Conservation (phyloP, 2,329 filamentous ascomycete genomes). For the Pezicula carpinea region DNA sequence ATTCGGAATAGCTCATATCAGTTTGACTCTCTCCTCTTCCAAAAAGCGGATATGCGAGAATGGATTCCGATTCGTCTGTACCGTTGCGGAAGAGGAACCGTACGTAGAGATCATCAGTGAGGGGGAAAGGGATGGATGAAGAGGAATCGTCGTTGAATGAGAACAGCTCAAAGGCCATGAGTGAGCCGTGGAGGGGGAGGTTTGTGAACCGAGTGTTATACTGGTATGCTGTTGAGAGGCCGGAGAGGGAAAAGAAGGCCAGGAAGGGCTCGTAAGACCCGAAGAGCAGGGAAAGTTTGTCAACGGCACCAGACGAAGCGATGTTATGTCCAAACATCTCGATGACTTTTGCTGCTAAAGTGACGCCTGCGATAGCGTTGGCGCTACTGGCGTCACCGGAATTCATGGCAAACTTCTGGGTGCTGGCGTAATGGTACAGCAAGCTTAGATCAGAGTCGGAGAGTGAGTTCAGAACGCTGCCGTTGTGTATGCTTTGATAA, state of each 20-base stretch:
- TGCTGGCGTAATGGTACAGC: conserved; percentile 60
- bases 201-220: conserved; percentile 41
- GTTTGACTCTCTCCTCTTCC: conserved; percentile 18
- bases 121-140: conserved; percentile 14
- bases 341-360: conserved; percentile 42
- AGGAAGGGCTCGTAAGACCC: conserved; percentile 51
- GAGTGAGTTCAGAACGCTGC: conserved; percentile 29
- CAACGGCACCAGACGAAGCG: conserved; percentile 31
- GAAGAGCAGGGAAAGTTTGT: conserved; percentile 50
- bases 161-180: conserved; percentile 69
- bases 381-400: conserved; percentile 52
- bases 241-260: conserved; percentile 47
- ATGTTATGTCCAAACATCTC: conserved; percentile 39
- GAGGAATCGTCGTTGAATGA: conserved; percentile 28
- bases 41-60: conserved; percentile 29
- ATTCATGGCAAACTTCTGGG: conserved; percentile 58
- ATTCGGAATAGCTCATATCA: conserved; percentile 26
- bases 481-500: conserved; percentile 50
- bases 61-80: conserved; percentile 30
- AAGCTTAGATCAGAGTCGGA: conserved; percentile 44
- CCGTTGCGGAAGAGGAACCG: conserved; percentile 54
- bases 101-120: conserved; percentile 38
- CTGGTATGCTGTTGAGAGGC: conserved; percentile 35
- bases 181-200: conserved; percentile 65
- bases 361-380: conserved; percentile 48